Evolutionary conservation across 352 stramenopile genomes (phyloP), one percentile per base, ranked within the genome.

Genomic region (Globisporangium orthogonon): DNA sequence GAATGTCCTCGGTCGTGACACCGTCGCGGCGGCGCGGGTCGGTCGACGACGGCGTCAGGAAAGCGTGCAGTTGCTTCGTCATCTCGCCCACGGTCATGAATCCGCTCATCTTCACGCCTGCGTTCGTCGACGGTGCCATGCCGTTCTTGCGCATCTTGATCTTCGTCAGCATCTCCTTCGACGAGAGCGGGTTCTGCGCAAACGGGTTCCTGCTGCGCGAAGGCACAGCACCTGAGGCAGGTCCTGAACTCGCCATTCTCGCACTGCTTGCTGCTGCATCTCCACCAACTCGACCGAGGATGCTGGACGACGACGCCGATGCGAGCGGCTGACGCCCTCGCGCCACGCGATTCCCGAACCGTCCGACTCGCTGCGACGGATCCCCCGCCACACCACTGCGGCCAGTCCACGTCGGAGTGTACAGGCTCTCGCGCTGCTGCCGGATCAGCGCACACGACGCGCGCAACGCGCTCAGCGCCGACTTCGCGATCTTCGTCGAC

Each of bases 1-100:
- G 69, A 33, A 98, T 73, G 53, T 94, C 70, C 56, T 96, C 83
- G 0, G 91, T 98, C 43, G 91, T 93, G 23, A 89, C 86, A 6
- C 87, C 89, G 33, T 71, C 59, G 52, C 52, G 56, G 15, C 54
- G 56, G 31, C 71, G 66, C 33, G 53, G 46, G n/a, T 63, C 56
- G 6, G 41, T 57, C 37, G 7, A 4, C 30, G 56, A 70, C 11
- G 71, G 33, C 1, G 65, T 63, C 23, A 98, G 74, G 62, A 95
- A 98, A 13, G 84, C 74, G 59, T 87, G 78, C 52, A 98, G 72
- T 43, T 86, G 73, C 62, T 73, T 80, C 14, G 79, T 70, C 63
- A 91, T 83, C 13, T 91, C 81, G 48, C 71, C 64, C 6, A 67
- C 74, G 39, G 67, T 71, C 50, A 88, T 70, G 63, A 73, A 74